Evolutionary conservation across 352 stramenopile species (phyloP).

Genomic region (Globisporangium recalcitrans): DNA sequence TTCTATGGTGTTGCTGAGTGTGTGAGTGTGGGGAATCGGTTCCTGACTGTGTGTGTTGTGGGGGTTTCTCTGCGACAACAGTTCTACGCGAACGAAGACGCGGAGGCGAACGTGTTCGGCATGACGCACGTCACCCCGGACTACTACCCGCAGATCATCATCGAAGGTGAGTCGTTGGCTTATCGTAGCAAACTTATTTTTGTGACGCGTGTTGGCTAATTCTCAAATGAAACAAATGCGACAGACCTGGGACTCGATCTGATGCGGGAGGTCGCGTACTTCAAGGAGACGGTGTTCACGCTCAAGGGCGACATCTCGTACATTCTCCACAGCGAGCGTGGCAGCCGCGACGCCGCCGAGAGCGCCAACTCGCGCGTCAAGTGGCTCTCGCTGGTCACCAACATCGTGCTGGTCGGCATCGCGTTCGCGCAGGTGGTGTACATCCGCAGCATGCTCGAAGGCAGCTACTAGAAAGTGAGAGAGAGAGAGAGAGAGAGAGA

Average conservation of each 20-base stretch:
- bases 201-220: not conserved
- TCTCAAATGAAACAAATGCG: not conserved
- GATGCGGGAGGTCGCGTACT: slow-evolving; percentile 77
- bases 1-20: not conserved
- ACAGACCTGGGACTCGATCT: slow-evolving; percentile 70
- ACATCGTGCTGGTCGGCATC: slow-evolving; percentile 72
- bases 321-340: slow-evolving; percentile 70
- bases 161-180: slow-evolving; percentile 40
- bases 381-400: slow-evolving; percentile 77
- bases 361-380: slow-evolving; percentile 78
- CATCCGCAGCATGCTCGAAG: slow-evolving; percentile 79
- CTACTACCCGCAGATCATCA: slow-evolving; percentile 74
- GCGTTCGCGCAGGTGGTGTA: slow-evolving; percentile 79
- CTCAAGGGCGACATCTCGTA: slow-evolving; percentile 76
- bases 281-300: slow-evolving; percentile 75
- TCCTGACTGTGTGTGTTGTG: not conserved
- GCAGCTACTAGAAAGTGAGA: slow-evolving; percentile 42
- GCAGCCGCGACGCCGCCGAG: slow-evolving; percentile 72
- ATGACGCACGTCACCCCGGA: slow-evolving; percentile 53
- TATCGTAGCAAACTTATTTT: not conserved
- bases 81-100: slow-evolving; percentile 48
- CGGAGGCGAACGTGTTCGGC: slow-evolving; percentile 46
- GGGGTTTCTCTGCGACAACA: slow-evolving; percentile 9
- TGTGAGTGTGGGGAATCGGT: not conserved
- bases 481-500: too few species aligned